Percentiles rank a stretch among this genome's conserved stretches.
phyloP scores from a whole-genome alignment of 2,329 filamentous ascomycete genomes.

The Fusarium penzigii region DNA sequence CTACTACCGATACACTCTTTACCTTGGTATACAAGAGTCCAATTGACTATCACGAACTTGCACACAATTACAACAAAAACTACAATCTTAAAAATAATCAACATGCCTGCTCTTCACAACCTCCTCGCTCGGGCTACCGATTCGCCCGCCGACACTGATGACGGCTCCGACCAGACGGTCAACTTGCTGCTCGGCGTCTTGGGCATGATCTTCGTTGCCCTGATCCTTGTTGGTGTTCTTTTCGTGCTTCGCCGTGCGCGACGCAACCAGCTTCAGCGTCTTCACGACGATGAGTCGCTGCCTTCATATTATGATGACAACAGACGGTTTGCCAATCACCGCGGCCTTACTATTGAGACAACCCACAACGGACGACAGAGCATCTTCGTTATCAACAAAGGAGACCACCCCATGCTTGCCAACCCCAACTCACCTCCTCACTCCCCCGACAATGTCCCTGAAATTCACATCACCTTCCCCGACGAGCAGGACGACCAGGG shows the following conservation, averaged over 20 bases:
- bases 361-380: slow-evolving; percentile 61
- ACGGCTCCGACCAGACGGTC: slow-evolving; percentile 61
- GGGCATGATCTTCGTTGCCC: slow-evolving; percentile 71
- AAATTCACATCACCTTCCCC: slow-evolving; percentile 98
- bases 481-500: slow-evolving; percentile 89
- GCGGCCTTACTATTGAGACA: slow-evolving; percentile 60
- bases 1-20: slow-evolving; percentile 20
- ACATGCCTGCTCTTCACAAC: slow-evolving; percentile 28
- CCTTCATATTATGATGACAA: slow-evolving; percentile 69
- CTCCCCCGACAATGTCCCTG: slow-evolving; percentile 81
- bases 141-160: slow-evolving; percentile 41
- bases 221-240: slow-evolving; percentile 68
- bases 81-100: slow-evolving; percentile 19
- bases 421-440: slow-evolving; percentile 75
- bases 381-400: slow-evolving; percentile 76
- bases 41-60: slow-evolving; percentile 17
- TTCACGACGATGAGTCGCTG: slow-evolving; percentile 49
- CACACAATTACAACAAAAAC: slow-evolving; percentile 12
- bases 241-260: slow-evolving; percentile 70
- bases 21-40: slow-evolving; percentile 20
- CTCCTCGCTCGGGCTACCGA: slow-evolving; percentile 22
- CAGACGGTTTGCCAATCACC: slow-evolving; percentile 53
- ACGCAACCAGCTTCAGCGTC: slow-evolving; percentile 49
- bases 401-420: slow-evolving; percentile 72
- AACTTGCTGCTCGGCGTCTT: slow-evolving; percentile 80